Base-by-base conservation (phyloP, 768 basidiomycete species). In the Boletus vermiculosoides region DNA sequence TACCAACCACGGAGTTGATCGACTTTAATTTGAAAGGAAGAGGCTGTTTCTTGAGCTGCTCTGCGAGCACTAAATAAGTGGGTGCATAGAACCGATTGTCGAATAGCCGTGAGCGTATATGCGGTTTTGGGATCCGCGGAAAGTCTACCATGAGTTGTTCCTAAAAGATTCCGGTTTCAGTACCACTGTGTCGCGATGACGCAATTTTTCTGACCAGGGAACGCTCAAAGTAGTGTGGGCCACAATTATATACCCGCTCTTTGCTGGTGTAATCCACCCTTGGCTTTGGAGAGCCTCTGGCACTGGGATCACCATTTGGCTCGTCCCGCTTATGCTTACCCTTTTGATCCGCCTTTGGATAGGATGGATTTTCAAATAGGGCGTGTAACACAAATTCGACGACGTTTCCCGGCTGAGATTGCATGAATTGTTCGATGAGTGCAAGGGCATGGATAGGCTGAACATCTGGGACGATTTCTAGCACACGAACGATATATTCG, bases 381-480 rank as follows among this genome's bases (percentile, higher is more conserved):
- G 71, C 62, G 49, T 88, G 82, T 10, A 92, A 60, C 0, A 87
- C 80, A 7, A 71, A 69, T 63, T 87, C 80, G 37, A 83, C 75
- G 41, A 82, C 78, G 31, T 67, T 63, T 11, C n/a, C 48, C 18
- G 61, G 62, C 1, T 74, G 73, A 5, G 70, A 62, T 5, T 74
- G 71, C 30, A 80, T 66, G 58, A 80, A 73, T 44, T 76, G 65
- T 37, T 76, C 70, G 31, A 89, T 65, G 33, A 89, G 80, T 1
- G 67, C 58, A 23, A 76, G 65, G 13, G 79, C 80, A 60, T 90
- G 78, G 3, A 76, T 73, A 5, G 85, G 83, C 22, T 80, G 76
- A 23, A 90, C 86, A 61, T 90, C 87, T 0, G 90, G 90, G 13
- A 90, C 68, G 45, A 92, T 80, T 63, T 89, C 87, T 37, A 87